Evolutionary conservation across 2,329 filamentous ascomycete genomes (phyloP).

Genomic region (Zymoseptoria ardabiliae): DNA sequence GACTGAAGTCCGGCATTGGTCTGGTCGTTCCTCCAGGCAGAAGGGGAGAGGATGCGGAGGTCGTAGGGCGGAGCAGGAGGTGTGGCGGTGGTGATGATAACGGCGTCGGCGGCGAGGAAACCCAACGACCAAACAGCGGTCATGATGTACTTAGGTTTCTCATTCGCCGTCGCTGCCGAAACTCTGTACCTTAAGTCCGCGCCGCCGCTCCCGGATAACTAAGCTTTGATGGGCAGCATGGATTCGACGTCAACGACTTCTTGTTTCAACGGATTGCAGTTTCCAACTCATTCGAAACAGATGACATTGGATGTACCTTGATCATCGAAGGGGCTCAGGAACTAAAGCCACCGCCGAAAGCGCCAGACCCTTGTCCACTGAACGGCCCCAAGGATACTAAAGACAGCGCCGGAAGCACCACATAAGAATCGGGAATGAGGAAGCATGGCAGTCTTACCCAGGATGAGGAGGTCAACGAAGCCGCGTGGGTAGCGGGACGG

Average conservation of each 20-base stretch:
- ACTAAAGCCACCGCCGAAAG: no score
- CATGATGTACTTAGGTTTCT: not conserved
- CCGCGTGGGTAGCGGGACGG: constrained; percentile 62
- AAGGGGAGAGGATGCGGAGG: not conserved
- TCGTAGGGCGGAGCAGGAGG: constrained; percentile 1
- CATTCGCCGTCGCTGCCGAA: constrained; percentile 1
- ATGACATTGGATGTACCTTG: no score
- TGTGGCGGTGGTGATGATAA: not conserved
- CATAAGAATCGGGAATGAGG: constrained; percentile 12
- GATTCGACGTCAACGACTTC: not conserved
- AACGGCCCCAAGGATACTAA: not conserved
- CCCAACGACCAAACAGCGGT: not conserved
- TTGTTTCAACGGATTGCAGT: not conserved
- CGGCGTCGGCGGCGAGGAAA: not conserved
- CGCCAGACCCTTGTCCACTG: not conserved
- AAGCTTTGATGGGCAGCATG: not conserved
- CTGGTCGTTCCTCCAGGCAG: not conserved
- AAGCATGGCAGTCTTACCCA: constrained; percentile 49
- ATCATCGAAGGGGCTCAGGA: no score
- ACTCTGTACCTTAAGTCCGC: not conserved
- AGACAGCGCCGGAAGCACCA: not conserved
- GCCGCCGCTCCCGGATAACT: not conserved
- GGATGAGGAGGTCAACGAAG: constrained; percentile 59
- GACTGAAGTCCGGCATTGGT: constrained; percentile 15
- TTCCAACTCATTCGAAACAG: not conserved